Evolutionary conservation across 345 rosid genomes (phyloP).

Genomic region (Eucalyptus melliodora): DNA sequence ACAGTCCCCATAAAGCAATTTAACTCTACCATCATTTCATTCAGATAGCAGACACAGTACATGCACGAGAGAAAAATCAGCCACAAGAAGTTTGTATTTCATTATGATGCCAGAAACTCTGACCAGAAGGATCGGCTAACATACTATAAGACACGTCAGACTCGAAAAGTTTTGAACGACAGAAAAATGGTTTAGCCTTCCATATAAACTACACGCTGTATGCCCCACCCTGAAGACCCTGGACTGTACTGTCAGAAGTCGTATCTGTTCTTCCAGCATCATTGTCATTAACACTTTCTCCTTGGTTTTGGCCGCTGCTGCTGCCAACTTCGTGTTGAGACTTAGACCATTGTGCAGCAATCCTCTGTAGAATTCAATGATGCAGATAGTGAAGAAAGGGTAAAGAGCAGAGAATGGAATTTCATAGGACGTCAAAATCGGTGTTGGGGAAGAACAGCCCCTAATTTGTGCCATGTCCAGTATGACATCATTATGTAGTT

Average conservation of each 20-base stretch:
- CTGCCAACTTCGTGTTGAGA: not conserved
- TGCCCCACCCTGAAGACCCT: not conserved
- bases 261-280: not conserved
- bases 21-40: not conserved
- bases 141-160: not conserved
- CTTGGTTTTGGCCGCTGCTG: not conserved
- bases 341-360: not conserved
- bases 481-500: not conserved
- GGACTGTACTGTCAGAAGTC: not conserved
- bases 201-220: not conserved
- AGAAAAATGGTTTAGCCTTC: not conserved
- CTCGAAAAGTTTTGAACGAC: not conserved
- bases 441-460: not conserved
- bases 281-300: not conserved
- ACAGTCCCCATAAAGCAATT: not conserved
- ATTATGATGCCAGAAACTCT: not conserved
- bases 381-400: not conserved
- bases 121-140: not conserved
- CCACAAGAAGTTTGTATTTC: not conserved
- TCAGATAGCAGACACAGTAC: not conserved
- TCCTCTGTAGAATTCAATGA: not conserved
- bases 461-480: not conserved
- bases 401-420: not conserved
- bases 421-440: not conserved
- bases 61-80: not conserved